Base-by-base conservation (phyloP, 768 basidiomycete species). In the Lanmaoa rubissima region DNA sequence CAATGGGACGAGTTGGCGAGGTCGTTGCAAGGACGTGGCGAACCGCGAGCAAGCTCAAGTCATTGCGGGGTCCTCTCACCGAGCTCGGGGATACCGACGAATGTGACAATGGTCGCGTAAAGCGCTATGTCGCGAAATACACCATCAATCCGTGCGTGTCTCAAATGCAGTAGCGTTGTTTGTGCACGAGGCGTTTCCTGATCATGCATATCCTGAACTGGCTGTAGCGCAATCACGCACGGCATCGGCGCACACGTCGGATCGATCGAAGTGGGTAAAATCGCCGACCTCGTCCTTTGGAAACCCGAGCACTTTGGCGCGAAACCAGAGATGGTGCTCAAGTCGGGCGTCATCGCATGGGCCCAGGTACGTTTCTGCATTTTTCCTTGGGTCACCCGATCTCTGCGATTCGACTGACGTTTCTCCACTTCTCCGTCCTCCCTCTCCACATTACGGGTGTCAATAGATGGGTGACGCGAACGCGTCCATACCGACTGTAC, bases 1-100 rank as follows among this genome's bases (percentile, higher is more conserved):
- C 97, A 0, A 98, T 99, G 97, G 95, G 96, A 11, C 85, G 96
- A 17, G 94, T 99, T 7, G 97, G 93, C 11, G 97, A 99, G 70
- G 96, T 98, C 17, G 76, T 93, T 2, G 83, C 87, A 44, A 77
- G 97, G 51, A 97, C 97, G 0, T 99, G 97, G 97, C 79, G 95
- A 44, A 98, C 97, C 0, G 97, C 97, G 34, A 91, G 90, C 72
- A 99, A 99, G 78, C 88, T 99, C 88, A 82, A 82, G 53, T 84
- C 87, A 45, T 76, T 88, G 58, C 76, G 81, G 28, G 97, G 97
- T 0, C 87, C 93, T 5, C 76, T 98, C 45, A 67, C 66, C 1
- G 73, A 78, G 2, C 77, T 93, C 32, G 90, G 90, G 7, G 70
- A 72, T 34, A 65, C 61, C 28, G 39, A 42, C 1, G 56, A 48